These are phyloP conservation scores for Xylaria multiplex DNA, from an alignment of 2,329 filamentous ascomycete species.

Conservation along the genomic window DNA sequence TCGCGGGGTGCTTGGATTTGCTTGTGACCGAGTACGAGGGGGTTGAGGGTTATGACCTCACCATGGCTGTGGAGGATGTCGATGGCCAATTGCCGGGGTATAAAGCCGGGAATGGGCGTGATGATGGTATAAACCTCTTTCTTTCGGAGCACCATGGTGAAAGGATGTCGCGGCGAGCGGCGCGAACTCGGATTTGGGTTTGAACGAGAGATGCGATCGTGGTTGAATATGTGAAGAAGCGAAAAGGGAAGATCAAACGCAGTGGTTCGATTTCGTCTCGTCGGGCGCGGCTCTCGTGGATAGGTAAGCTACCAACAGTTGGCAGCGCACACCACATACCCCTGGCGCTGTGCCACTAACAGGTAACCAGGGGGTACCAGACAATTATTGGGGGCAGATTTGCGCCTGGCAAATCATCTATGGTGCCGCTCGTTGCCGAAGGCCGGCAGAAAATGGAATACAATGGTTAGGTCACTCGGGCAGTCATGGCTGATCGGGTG, in stretches of 20 bases:
- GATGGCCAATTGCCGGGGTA: slow-evolving; percentile 76
- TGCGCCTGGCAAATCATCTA: slow-evolving; percentile 5
- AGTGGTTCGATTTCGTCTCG: slow-evolving; percentile 2
- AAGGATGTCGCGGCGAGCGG: slow-evolving; percentile 14
- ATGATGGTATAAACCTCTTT: slow-evolving; percentile 74
- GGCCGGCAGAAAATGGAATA: neutral
- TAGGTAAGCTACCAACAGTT: slow-evolving; percentile 14
- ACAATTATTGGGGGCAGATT: slow-evolving; percentile 22
- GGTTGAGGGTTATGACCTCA: slow-evolving; percentile 77
- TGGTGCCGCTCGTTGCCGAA: slow-evolving; percentile 11
- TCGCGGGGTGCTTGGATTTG: slow-evolving; percentile 73
- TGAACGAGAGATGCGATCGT: slow-evolving; percentile 1
- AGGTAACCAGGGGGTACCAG: slow-evolving; percentile 4
- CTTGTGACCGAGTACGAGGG: slow-evolving; percentile 71
- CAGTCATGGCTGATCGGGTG: neutral
- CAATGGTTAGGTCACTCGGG: slow-evolving; percentile 3
- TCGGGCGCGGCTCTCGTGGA: neutral
- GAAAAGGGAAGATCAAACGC: slow-evolving; percentile 8
- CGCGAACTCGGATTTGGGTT: neutral
- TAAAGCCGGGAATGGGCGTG: slow-evolving; percentile 75
- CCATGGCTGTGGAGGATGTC: slow-evolving; percentile 77
- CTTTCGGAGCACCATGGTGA: slow-evolving; percentile 64
- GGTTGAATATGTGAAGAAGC: slow-evolving; percentile 5
- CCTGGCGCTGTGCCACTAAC: slow-evolving; percentile 18
- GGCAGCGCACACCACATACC: neutral